Evolutionary conservation across 208 protist genomes (phyloP).

Genomic region (Leptomonas pyrrhocoris): DNA sequence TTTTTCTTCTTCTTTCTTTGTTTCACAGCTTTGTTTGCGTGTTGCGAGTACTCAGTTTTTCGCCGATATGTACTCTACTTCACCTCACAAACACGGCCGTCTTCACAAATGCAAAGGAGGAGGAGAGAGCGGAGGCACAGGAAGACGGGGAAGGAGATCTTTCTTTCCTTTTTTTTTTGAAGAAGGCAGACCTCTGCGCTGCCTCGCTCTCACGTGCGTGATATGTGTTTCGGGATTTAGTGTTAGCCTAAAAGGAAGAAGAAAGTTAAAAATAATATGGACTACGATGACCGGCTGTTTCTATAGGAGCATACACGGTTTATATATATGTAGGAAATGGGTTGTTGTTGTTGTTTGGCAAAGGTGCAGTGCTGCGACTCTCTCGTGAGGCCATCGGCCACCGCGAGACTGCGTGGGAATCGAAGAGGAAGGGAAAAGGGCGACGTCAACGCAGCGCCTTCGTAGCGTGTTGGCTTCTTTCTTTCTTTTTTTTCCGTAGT

Average conservation of each 20-base stretch:
- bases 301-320: too few relatives aligned
- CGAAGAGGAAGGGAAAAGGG: too few relatives aligned
- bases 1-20: slow-evolving; percentile 12
- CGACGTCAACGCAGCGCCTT: too few relatives aligned
- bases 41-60: neutral
- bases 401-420: too few relatives aligned
- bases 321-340: too few relatives aligned
- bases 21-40: neutral
- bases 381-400: too few relatives aligned
- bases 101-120: neutral
- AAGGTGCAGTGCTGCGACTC: too few relatives aligned
- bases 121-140: neutral
- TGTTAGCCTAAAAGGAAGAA: slow-evolving; percentile 8
- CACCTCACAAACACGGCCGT: neutral
- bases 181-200: neutral
- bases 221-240: neutral
- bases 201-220: neutral
- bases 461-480: too few relatives aligned
- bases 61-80: neutral
- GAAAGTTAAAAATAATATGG: too few relatives aligned
- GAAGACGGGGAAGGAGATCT: neutral
- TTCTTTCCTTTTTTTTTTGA: neutral
- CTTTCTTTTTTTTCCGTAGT: too few relatives aligned
- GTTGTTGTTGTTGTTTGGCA: too few relatives aligned
- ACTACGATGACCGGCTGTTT: too few relatives aligned